Percentiles rank a stretch among this genome's conserved stretches.
These are phyloP conservation scores for Leptosphaerulina australis DNA, from an alignment of 2,329 filamentous ascomycete genomes.

Conservation along the genomic window DNA sequence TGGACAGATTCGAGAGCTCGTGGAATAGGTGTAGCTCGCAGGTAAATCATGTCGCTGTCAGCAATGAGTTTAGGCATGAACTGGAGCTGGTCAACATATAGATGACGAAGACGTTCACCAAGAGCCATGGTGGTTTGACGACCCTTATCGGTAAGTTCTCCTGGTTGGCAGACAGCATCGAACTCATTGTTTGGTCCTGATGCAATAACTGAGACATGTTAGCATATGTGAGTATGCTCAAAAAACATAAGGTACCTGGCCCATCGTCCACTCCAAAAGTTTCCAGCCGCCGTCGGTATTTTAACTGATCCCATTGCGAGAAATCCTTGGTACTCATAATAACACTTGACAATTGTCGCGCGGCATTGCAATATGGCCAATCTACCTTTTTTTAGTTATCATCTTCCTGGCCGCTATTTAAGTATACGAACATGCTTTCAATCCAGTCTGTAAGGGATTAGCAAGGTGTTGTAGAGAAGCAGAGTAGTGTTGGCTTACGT, in stretches of 20 bases:
- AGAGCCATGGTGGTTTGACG: conserved; percentile 57
- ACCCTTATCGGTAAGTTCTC: conserved; percentile 58
- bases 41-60: conserved; percentile 52
- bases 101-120: conserved; percentile 54
- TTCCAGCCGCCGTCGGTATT: conserved; percentile 77
- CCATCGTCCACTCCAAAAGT: conserved; percentile 71
- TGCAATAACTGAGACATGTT: conserved; percentile 59
- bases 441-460: conserved; percentile 36
- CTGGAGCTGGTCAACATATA: conserved; percentile 58
- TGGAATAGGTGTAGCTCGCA: conserved; percentile 57
- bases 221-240: not conserved
- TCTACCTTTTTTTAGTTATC: conserved; percentile 46
- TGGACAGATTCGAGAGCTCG: conserved; percentile 58
- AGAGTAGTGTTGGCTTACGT: conserved; percentile 57
- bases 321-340: conserved; percentile 61
- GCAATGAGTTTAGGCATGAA: conserved; percentile 56
- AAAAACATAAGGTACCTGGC: conserved; percentile 50
- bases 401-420: not conserved
- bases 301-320: conserved; percentile 62
- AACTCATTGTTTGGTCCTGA: conserved; percentile 70
- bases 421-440: conserved; percentile 38
- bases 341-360: conserved; percentile 70
- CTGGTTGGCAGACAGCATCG: conserved; percentile 71
- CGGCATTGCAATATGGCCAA: conserved; percentile 91
- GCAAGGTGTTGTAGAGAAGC: not conserved